Conservation (phyloP, 441 rosid species). For the Eruca vesicaria region DNA sequence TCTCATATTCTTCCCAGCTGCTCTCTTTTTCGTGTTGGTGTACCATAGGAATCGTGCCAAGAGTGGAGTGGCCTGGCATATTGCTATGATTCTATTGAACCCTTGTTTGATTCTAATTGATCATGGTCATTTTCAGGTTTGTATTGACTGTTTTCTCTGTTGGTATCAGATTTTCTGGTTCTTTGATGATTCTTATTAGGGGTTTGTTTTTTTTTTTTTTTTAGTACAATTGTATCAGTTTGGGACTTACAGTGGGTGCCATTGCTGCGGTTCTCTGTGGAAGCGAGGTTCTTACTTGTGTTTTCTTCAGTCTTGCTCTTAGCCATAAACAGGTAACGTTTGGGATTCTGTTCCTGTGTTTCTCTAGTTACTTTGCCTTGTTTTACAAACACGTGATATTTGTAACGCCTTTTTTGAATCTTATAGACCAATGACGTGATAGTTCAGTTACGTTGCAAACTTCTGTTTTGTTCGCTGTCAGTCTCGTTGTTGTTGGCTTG, state of each 20-base stretch:
- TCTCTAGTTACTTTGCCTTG: background rate
- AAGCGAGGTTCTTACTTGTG: slow-evolving; percentile 61
- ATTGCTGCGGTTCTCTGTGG: slow-evolving; percentile 71
- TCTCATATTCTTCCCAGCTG: slow-evolving; percentile 77
- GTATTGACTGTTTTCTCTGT: slow-evolving; percentile 9
- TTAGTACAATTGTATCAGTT: slow-evolving; percentile 91
- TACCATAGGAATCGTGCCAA: slow-evolving; percentile 33
- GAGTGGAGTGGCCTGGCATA: slow-evolving; percentile 67
- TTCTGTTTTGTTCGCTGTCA: background rate
- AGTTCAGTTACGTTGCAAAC: background rate
- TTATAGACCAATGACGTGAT: background rate
- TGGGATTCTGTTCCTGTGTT: background rate
- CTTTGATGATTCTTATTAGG: slow-evolving; percentile 14
- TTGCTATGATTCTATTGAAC: slow-evolving; percentile 61
- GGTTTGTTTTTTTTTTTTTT: slow-evolving; percentile 2
- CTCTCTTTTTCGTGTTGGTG: slow-evolving; percentile 56
- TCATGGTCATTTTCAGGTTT: slow-evolving; percentile 97
- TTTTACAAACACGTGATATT: background rate
- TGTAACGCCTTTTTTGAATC: background rate
- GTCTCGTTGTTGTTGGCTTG: background rate
- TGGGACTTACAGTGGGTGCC: slow-evolving; percentile 79
- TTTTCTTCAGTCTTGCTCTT: slow-evolving; percentile 79
- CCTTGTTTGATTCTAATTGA: slow-evolving; percentile 84
- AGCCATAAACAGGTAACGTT: slow-evolving; percentile 85
- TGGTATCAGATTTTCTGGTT: background rate